phyloP scores from a whole-genome alignment of 768 basidiomycete species.

The Boletus reticuloceps region DNA sequence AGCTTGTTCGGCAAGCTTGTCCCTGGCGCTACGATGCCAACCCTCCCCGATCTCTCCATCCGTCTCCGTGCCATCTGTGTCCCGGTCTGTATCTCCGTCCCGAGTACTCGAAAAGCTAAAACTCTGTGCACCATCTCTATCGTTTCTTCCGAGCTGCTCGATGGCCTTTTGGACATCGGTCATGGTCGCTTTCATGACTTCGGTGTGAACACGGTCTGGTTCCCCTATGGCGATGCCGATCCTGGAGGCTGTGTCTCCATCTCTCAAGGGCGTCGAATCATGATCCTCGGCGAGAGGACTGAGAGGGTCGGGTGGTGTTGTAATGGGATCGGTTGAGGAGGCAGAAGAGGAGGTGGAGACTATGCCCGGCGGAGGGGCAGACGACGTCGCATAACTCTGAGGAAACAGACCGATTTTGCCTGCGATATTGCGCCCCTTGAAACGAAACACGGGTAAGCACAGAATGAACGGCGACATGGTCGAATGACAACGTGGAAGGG shows the following conservation, averaged over 20 bases:
- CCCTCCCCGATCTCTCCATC: slow-evolving; percentile 55
- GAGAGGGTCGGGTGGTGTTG: slow-evolving; percentile 28
- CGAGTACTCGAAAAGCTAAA: slow-evolving; percentile 76
- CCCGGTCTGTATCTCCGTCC: slow-evolving; percentile 48
- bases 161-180: slow-evolving; percentile 90
- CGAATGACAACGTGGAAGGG: slow-evolving; percentile 16
- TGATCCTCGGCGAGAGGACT: slow-evolving; percentile 49
- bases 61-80: slow-evolving; percentile 47
- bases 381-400: slow-evolving; percentile 78
- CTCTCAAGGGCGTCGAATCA: slow-evolving; percentile 36
- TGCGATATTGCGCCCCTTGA: slow-evolving; percentile 74
- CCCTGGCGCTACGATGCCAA: slow-evolving; percentile 64
- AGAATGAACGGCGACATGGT: slow-evolving; percentile 25
- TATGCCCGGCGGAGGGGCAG: slow-evolving; percentile 42
- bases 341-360: slow-evolving; percentile 27
- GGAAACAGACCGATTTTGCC: slow-evolving; percentile 93
- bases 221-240: slow-evolving; percentile 27
- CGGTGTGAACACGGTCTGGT: slow-evolving; percentile 34
- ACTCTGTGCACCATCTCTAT: slow-evolving; percentile 59
- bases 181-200: slow-evolving; percentile 84
- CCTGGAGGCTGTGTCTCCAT: slow-evolving; percentile 22
- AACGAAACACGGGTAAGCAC: slow-evolving; percentile 22
- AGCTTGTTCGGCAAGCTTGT: slow-evolving; percentile 69
- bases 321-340: slow-evolving; percentile 22
- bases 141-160: slow-evolving; percentile 70